Conservation (phyloP, 139 green algal species). For the Chlamydomonas applanata region DNA sequence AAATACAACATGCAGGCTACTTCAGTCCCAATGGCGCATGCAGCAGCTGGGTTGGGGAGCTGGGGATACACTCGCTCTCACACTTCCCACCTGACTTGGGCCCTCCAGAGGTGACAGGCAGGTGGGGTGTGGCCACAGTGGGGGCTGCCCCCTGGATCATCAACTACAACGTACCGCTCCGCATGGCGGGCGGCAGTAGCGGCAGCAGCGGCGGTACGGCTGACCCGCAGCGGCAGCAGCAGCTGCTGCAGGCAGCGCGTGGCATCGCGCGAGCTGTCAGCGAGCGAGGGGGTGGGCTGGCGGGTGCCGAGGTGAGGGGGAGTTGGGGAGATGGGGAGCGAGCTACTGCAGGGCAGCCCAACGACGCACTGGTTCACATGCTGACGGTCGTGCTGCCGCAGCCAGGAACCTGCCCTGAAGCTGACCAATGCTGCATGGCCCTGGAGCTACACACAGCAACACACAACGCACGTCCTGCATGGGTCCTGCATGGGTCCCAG, state of each 20-base stretch:
- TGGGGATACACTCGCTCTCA: not conserved
- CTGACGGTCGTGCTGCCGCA: too few species aligned
- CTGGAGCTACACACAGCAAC: not conserved
- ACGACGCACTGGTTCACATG: not conserved
- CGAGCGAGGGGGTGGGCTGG: constrained; percentile 64
- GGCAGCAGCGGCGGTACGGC: not conserved
- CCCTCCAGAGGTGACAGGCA: not conserved
- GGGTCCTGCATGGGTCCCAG: too few species aligned
- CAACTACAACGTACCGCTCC: constrained; percentile 78
- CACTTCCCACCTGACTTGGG: constrained; percentile 23
- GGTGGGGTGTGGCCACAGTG: constrained; percentile 52
- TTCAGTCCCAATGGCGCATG: too few species aligned
- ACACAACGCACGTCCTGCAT: not conserved
- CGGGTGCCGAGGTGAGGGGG: constrained; percentile 47
- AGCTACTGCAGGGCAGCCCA: too few species aligned
- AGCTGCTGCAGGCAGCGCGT: not conserved
- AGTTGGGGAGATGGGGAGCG: too few species aligned
- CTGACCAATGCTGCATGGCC: too few species aligned
- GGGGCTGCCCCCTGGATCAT: constrained; percentile 69
- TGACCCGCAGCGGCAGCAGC: not conserved
- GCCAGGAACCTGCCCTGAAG: too few species aligned
- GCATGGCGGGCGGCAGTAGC: constrained; percentile 12
- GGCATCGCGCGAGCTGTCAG: constrained; percentile 37
- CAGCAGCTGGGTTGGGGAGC: too few species aligned
- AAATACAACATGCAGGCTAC: too few species aligned